These are phyloP conservation scores for Dioszegia aurantiaca DNA, from an alignment of 768 basidiomycete species.

Conservation along the genomic window DNA sequence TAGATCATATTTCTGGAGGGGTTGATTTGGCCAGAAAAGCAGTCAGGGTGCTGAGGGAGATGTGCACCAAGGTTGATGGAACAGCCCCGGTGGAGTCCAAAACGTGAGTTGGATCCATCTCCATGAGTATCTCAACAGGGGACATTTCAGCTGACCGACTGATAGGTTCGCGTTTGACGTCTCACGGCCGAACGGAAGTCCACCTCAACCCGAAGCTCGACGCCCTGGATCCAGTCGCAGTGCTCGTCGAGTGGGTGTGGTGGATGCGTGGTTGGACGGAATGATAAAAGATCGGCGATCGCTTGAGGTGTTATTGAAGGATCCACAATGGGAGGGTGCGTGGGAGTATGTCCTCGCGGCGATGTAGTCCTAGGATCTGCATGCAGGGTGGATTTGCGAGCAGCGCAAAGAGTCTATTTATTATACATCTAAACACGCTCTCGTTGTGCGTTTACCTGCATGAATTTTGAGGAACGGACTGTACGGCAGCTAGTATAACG, in stretches of 20 bases:
- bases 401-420: too few relatives aligned
- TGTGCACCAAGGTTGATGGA: constrained; percentile 27
- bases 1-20: constrained; percentile 29
- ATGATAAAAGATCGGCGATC: constrained; percentile 22
- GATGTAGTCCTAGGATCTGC: too few relatives aligned
- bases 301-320: constrained; percentile 32
- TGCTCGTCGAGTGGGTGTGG: not conserved
- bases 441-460: too few relatives aligned
- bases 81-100: not conserved
- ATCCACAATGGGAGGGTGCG: constrained; percentile 37
- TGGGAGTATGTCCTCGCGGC: constrained; percentile 29
- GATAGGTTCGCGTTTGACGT: constrained; percentile 6
- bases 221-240: not conserved
- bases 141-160: too few relatives aligned
- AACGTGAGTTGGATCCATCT: not conserved
- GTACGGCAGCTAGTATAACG: too few relatives aligned
- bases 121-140: too few relatives aligned
- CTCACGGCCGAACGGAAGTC: not conserved
- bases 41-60: constrained; percentile 31
- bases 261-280: constrained; percentile 26
- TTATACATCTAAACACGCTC: too few relatives aligned
- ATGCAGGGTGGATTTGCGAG: too few relatives aligned
- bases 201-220: not conserved
- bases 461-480: too few relatives aligned
- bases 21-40: constrained; percentile 19